Conservation (phyloP, 148 eudicot species). For the Vaccinium darrowii region DNA sequence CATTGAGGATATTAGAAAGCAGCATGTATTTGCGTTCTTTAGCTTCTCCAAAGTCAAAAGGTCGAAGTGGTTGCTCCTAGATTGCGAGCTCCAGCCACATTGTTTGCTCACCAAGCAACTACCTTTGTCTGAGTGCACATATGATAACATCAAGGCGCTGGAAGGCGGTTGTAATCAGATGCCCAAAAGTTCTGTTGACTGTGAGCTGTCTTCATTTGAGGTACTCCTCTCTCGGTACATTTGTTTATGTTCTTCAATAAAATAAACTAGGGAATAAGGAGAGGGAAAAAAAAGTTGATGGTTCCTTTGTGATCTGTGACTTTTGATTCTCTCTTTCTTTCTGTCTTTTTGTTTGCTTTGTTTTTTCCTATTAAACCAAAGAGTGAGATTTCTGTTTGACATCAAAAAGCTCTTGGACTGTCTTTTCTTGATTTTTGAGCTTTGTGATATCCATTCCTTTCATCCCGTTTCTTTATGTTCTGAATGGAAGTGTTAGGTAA, state of each 20-base stretch:
- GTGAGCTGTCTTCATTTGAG: slow-evolving; percentile 35
- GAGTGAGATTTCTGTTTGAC: neutral
- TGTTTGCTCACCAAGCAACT: slow-evolving; percentile 60
- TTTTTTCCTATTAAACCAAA: neutral
- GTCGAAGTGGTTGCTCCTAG: slow-evolving; percentile 65
- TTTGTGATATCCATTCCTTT: neutral
- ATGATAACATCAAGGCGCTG: slow-evolving; percentile 73
- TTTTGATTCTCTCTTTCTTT: neutral
- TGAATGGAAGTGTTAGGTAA: neutral
- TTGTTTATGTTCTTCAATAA: neutral
- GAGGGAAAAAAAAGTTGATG: neutral
- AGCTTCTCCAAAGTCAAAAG: slow-evolving; percentile 49
- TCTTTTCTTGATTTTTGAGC: neutral
- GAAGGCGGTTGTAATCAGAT: slow-evolving; percentile 39
- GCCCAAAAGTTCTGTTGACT: slow-evolving; percentile 24
- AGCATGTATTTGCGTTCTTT: slow-evolving; percentile 56
- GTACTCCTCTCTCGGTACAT: slow-evolving; percentile 32
- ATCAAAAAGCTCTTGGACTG: neutral
- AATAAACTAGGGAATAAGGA: neutral
- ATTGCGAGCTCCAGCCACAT: slow-evolving; percentile 48
- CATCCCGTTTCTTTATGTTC: neutral
- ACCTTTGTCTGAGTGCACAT: slow-evolving; percentile 79
- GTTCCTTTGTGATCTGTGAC: neutral
- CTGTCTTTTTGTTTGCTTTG: neutral
- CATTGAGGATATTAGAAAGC: slow-evolving; percentile 49